These are phyloP conservation scores for Bipolaris oryzae DNA, from an alignment of 2,329 filamentous ascomycete genomes.

Conservation along the genomic window DNA sequence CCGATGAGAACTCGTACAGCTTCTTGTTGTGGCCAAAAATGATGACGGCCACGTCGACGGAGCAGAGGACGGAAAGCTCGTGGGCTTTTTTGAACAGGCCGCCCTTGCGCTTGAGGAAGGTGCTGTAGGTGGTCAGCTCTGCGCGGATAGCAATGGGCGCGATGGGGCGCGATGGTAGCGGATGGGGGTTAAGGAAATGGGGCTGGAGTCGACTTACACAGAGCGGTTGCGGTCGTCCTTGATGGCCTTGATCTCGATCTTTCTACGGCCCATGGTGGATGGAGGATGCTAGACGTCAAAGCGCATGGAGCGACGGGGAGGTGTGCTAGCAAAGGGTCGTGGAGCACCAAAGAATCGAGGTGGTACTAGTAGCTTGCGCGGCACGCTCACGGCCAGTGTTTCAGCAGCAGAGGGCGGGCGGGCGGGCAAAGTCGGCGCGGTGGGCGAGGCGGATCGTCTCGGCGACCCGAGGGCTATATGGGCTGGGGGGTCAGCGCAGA, in stretches of 20 bases:
- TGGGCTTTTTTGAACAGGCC: constrained; percentile 99
- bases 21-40: constrained; percentile 99
- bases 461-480: constrained; percentile 37
- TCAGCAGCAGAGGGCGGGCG: constrained; percentile 28
- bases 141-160: constrained; percentile 27
- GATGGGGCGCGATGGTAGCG: background rate
- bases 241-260: constrained; percentile 99
- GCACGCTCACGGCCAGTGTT: constrained; percentile 29
- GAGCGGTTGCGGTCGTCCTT: constrained; percentile 98
- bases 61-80: constrained; percentile 96
- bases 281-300: constrained; percentile 27
- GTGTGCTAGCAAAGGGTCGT: constrained; percentile 26
- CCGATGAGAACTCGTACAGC: constrained; percentile 95
- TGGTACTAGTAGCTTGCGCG: constrained; percentile 29
- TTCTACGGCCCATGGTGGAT: constrained; percentile 84
- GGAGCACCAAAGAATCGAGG: constrained; percentile 30
- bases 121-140: constrained; percentile 61
- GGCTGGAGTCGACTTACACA: constrained; percentile 68
- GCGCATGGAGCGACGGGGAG: constrained; percentile 35
- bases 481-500: background rate
- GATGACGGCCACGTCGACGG: constrained; percentile 97
- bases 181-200: background rate
- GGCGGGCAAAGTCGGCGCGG: constrained; percentile 33
- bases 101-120: constrained; percentile 97
- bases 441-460: constrained; percentile 14